These are phyloP conservation scores for Zalaria sp. DNA, from an alignment of 2,329 filamentous ascomycete genomes.

Conservation along the genomic window DNA sequence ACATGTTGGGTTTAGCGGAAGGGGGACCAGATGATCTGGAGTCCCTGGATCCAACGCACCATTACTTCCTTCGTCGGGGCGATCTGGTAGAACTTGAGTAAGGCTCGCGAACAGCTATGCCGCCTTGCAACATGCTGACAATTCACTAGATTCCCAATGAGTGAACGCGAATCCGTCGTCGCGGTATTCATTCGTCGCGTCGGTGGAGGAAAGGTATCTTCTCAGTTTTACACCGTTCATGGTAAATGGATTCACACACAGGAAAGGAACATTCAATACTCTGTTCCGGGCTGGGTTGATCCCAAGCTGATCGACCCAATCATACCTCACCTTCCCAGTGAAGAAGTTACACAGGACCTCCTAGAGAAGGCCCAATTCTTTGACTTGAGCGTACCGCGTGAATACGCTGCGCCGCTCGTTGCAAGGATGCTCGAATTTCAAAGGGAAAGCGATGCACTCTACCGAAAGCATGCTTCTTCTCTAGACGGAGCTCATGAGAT, in stretches of 20 bases:
- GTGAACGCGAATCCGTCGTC: constrained; percentile 26
- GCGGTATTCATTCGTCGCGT: constrained; percentile 35
- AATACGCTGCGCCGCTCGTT: constrained; percentile 30
- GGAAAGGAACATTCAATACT: constrained; percentile 29
- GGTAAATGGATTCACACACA: constrained; percentile 32
- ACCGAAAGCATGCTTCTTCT: constrained; percentile 28
- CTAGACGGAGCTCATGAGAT: constrained; percentile 36
- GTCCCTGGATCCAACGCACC: constrained; percentile 19
- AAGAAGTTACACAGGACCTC: constrained; percentile 18
- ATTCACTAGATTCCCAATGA: constrained; percentile 9
- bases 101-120: not conserved
- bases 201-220: constrained; percentile 12
- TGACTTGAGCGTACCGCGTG: constrained; percentile 28
- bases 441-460: constrained; percentile 30
- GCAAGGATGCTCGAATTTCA: constrained; percentile 28
- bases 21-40: constrained; percentile 12
- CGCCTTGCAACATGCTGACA: not conserved
- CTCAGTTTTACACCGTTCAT: constrained; percentile 36
- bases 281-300: constrained; percentile 34
- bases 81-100: constrained; percentile 32
- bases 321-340: constrained; percentile 35
- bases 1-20: constrained; percentile 8
- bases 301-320: constrained; percentile 31
- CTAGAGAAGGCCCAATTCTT: constrained; percentile 21
- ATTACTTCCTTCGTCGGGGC: constrained; percentile 25